Evolutionary conservation across 2,329 filamentous ascomycete genomes (phyloP), one percentile per base, ranked within the genome.

Genomic region (Acephala macrosclerotiorum): DNA sequence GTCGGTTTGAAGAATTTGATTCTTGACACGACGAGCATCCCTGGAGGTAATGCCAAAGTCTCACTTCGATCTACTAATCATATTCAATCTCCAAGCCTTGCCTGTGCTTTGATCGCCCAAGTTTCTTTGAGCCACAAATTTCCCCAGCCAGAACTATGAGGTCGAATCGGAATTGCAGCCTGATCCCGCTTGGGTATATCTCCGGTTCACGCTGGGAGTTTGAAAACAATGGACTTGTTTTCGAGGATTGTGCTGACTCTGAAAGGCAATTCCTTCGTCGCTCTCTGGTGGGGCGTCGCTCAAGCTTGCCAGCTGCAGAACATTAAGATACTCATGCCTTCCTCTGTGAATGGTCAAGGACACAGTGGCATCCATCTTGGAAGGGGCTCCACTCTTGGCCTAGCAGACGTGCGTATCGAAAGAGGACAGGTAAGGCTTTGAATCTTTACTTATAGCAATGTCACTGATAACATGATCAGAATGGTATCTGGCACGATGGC

Each of bases 21-120:
- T 16, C 51, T 65, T 49, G 63, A 65, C 35, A 65, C 63, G 12
- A 65, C 63, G 11, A 25, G 14, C n/a, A 51, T 65, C 45, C n/a
- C 60, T 26, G 60, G 29, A 57, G 49, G 60, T 62, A 56, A 38
- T 57, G 29, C 29, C 29, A 33, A 33, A 57, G 9, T 57, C 29
- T 35, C n/a, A 29, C n/a, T 33, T 9, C 18, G 14, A 29, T 9
- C n/a, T 47, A 22, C 20, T 12, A 47, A 22, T 3, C 20, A 33
- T 33, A 33, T 33, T 33, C 29, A 33, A 33, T 33, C 29, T 33
- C 29, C 29, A 33, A 33, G 29, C 29, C 9, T 33, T 33, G 29
- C 29, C 29, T 33, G 29, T 33, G 29, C 29, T 33, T 33, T 33
- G 29, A 33, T 33, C 29, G 29, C 29, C 29, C 29, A 33, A 33